A percentile compares a stretch with the other conserved stretches of the same genome.
Evolutionary conservation across 805 yeast genomes (phyloP).

Genomic region (Sugiyamaella qingdaonensis): DNA sequence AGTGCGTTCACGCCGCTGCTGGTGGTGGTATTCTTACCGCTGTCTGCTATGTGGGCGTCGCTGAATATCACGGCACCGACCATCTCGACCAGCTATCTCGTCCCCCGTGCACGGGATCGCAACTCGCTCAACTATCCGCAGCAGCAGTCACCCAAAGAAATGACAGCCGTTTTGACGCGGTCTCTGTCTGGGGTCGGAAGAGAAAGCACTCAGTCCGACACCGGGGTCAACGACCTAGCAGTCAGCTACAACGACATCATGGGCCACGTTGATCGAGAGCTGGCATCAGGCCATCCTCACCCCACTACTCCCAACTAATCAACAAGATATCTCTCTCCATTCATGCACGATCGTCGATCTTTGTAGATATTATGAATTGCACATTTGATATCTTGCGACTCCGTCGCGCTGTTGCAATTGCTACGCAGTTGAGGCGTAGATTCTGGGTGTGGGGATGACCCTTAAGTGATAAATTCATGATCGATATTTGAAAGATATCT

Average conservation of each 20-base stretch:
- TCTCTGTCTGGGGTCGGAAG: background rate
- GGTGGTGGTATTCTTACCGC: conserved; percentile 69
- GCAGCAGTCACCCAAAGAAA: background rate
- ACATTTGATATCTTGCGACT: too few species aligned
- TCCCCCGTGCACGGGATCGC: conserved; percentile 6
- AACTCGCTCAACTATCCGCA: background rate
- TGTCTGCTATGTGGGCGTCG: conserved; percentile 83
- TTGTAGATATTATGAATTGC: too few species aligned
- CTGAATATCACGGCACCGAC: conserved; percentile 12
- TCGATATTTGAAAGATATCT: too few species aligned
- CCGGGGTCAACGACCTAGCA: too few species aligned
- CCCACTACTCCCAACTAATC: too few species aligned
- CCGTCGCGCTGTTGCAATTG: too few species aligned
- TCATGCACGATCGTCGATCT: background rate
- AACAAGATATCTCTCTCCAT: background rate
- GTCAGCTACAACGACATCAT: background rate
- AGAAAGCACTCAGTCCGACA: background rate
- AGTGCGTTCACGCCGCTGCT: conserved; percentile 55
- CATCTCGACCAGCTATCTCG: conserved; percentile 2
- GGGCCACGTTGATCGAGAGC: background rate
- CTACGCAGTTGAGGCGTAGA: too few species aligned
- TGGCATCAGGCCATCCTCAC: too few species aligned
- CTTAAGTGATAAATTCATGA: too few species aligned
- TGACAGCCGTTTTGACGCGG: background rate
- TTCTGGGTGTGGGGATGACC: too few species aligned